These are phyloP conservation scores for Salvia splendens DNA, from an alignment of 257 asterid species.

Conservation along the genomic window DNA sequence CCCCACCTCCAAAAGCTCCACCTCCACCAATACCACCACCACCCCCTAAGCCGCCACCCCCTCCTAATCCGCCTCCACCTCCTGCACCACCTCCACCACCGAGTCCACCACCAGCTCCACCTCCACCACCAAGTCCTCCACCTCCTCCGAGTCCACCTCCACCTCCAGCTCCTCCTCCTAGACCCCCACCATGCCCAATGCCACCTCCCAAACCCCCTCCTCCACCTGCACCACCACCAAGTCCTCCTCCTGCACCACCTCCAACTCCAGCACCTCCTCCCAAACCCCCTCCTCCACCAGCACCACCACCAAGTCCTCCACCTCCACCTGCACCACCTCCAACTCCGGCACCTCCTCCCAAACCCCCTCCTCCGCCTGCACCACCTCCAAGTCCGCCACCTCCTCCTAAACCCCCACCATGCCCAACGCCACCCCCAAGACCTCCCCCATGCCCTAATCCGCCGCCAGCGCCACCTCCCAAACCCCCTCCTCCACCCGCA, in stretches of 20 bases:
- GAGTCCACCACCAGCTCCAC: slow-evolving; percentile 1
- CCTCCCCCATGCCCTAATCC: slow-evolving; percentile 7
- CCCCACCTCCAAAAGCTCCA: slow-evolving; percentile 14
- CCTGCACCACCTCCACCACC: background rate
- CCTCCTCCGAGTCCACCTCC: too few species aligned
- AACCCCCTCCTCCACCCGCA: background rate
- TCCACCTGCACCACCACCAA: background rate
- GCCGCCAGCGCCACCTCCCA: slow-evolving; percentile 6
- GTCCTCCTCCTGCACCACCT: slow-evolving; percentile 24
- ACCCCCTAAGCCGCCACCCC: background rate
- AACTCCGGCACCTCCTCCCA: slow-evolving; percentile 3
- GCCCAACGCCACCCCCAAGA: background rate
- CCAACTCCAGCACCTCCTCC: slow-evolving; percentile 1
- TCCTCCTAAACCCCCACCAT: background rate
- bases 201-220: background rate
- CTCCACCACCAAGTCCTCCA: background rate
- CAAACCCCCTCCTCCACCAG: background rate
- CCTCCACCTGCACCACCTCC: too few species aligned
- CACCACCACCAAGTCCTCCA: too few species aligned
- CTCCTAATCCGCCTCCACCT: slow-evolving; percentile 32
- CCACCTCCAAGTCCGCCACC: too few species aligned
- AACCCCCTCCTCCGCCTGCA: background rate
- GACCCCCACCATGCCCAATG: slow-evolving; percentile 5
- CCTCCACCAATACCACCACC: slow-evolving; percentile 1
- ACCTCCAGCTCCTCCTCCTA: slow-evolving; percentile 5